Conservation (phyloP, 352 stramenopile species). For the Globisporangium splendens region DNA sequence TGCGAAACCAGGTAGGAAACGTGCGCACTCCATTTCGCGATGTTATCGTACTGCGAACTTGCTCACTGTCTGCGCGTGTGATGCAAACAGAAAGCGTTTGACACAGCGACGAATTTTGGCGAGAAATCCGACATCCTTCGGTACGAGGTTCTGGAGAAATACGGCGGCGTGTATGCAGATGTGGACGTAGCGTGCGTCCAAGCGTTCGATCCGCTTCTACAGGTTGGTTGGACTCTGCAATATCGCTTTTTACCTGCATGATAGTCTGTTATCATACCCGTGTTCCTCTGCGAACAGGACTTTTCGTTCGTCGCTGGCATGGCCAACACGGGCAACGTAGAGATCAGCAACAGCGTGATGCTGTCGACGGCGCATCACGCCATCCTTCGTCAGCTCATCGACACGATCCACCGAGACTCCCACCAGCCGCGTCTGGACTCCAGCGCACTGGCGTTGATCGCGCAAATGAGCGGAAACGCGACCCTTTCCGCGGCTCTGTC, state of each 20-base stretch:
- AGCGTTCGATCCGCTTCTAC: slow-evolving; percentile 34
- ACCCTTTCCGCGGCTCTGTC: slow-evolving; percentile 2
- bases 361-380: slow-evolving; percentile 23
- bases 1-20: slow-evolving; percentile 32
- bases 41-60: too few species aligned
- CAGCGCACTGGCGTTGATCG: slow-evolving; percentile 16
- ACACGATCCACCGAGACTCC: slow-evolving; percentile 18
- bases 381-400: slow-evolving; percentile 30
- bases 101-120: slow-evolving; percentile 50
- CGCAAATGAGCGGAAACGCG: slow-evolving; percentile 21
- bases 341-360: slow-evolving; percentile 77
- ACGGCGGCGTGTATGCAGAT: slow-evolving; percentile 68
- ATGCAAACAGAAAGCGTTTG: slow-evolving; percentile 32
- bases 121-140: slow-evolving; percentile 74
- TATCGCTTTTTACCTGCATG: background rate
- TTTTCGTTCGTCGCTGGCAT: slow-evolving; percentile 54
- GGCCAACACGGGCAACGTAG: slow-evolving; percentile 61
- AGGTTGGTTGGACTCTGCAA: slow-evolving; percentile 12
- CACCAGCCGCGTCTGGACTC: slow-evolving; percentile 18
- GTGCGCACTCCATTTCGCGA: background rate
- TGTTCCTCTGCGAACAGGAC: slow-evolving; percentile 9
- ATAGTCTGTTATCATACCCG: background rate
- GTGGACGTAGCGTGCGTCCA: slow-evolving; percentile 64
- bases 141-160: slow-evolving; percentile 59
- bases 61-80: background rate